Percentiles rank a stretch among this genome's conserved stretches.
Evolutionary conservation across 371 early-diverging fungal genomes (phyloP).

Genomic region (Blakeslea trispora): DNA sequence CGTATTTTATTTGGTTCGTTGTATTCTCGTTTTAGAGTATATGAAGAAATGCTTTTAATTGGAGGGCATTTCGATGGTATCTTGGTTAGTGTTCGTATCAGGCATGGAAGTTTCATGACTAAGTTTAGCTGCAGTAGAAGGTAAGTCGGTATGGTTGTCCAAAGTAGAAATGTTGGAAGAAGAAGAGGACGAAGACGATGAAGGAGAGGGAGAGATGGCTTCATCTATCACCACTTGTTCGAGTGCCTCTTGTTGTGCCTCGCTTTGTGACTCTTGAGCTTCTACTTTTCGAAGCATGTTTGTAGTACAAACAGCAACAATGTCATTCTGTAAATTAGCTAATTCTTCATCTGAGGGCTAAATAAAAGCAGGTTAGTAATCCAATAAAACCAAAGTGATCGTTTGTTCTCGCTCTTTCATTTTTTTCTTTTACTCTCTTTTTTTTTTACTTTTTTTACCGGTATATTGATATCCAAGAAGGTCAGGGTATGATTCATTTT

Average conservation of each 20-base stretch:
- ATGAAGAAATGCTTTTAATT: neutral
- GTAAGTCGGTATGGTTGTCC: conserved; percentile 5
- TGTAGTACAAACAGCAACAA: conserved; percentile 68
- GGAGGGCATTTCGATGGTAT: neutral
- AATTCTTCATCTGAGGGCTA: conserved; percentile 68
- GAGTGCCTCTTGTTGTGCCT: conserved; percentile 5
- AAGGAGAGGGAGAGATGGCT: conserved; percentile 9
- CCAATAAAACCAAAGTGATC: neutral
- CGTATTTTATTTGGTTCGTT: too few relatives aligned
- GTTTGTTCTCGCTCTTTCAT: too few relatives aligned
- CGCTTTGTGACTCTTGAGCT: conserved; percentile 9
- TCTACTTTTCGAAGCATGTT: conserved; percentile 56
- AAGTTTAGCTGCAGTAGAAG: neutral
- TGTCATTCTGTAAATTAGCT: conserved; percentile 69
- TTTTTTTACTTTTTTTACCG: conserved; percentile 31
- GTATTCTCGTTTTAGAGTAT: too few relatives aligned
- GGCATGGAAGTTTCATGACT: neutral
- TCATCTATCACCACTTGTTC: neutral
- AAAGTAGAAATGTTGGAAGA: conserved; percentile 2
- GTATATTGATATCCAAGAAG: conserved; percentile 74
- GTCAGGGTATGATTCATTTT: conserved; percentile 76
- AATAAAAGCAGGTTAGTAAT: neutral
- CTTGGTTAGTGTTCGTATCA: neutral
- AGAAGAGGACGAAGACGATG: conserved; percentile 1
- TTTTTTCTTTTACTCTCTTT: neutral